Conservation (phyloP, 805 yeast genomes). For the Candida maris region DNA sequence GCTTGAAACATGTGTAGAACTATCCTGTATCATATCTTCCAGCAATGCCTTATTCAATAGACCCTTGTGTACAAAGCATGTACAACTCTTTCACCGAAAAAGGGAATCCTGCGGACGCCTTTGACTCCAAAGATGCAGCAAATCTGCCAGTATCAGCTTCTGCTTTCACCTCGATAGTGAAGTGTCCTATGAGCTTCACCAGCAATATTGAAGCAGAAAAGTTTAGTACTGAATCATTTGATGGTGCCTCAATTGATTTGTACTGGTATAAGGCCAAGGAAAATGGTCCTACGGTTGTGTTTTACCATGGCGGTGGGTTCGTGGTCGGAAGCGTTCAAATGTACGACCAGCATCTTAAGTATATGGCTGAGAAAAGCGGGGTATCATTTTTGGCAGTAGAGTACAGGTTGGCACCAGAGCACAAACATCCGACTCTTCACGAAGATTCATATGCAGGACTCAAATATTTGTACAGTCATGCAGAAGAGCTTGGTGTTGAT, state of each 20-base stretch:
- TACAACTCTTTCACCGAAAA: neutral
- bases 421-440: slow-evolving; percentile 1
- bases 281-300: slow-evolving; percentile 1
- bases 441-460: neutral
- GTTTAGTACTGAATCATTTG: neutral
- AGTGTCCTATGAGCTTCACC: neutral
- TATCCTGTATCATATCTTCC: neutral
- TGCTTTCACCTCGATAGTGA: neutral
- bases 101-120: neutral
- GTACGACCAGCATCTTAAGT: neutral
- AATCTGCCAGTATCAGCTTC: neutral
- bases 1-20: too few relatives aligned
- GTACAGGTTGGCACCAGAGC: neutral
- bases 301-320: slow-evolving; percentile 1
- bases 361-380: neutral
- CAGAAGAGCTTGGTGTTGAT: neutral
- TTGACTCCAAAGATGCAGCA: neutral
- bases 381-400: neutral
- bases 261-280: neutral
- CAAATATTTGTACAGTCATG: neutral
- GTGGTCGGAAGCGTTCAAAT: neutral
- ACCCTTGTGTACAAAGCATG: neutral
- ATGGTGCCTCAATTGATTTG: neutral
- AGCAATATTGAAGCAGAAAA: neutral
- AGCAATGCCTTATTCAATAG: neutral